Conservation (phyloP, 805 yeast species). For the Starmerella tilneyi region DNA sequence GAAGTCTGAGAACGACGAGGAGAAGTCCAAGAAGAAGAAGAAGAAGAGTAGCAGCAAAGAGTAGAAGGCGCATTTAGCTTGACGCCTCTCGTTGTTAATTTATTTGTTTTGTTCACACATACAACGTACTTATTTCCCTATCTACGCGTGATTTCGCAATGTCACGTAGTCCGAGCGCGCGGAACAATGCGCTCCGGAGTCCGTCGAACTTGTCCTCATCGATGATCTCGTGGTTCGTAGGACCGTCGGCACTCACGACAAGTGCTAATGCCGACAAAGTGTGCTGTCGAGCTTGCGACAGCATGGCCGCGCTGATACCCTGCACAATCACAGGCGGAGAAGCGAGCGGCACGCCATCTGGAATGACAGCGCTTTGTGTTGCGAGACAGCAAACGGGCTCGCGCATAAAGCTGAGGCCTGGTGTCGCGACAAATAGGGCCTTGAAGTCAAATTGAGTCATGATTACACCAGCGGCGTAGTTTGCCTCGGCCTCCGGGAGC, state of each 20-base stretch:
- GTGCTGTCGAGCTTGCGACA: constrained; percentile 25
- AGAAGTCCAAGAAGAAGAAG: constrained; percentile 41
- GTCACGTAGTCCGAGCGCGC: constrained; percentile 5
- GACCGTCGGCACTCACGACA: constrained; percentile 30
- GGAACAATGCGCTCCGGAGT: constrained; percentile 11
- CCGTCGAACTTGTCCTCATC: constrained; percentile 12
- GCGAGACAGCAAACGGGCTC: constrained; percentile 10
- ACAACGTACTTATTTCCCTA: constrained; percentile 17
- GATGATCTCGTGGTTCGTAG: constrained; percentile 28
- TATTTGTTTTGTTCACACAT: constrained; percentile 13
- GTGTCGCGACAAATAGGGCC: constrained; percentile 16
- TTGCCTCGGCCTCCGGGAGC: constrained; percentile 17
- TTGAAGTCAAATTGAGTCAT: constrained; percentile 5
- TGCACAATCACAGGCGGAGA: constrained; percentile 29
- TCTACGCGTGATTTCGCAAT: constrained; percentile 7
- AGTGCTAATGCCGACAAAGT: constrained; percentile 25
- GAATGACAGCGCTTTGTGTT: not conserved
- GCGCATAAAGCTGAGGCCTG: constrained; percentile 22
- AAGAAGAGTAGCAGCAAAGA: constrained; percentile 45
- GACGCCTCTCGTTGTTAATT: not conserved
- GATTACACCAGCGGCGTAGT: constrained; percentile 15
- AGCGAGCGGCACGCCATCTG: constrained; percentile 18
- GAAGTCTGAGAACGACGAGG: constrained; percentile 32
- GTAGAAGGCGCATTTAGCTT: constrained; percentile 1
- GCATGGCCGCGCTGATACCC: constrained; percentile 29